Evolutionary conservation across 371 early-diverging fungal genomes (phyloP).

Genomic region (Mucor sp.): DNA sequence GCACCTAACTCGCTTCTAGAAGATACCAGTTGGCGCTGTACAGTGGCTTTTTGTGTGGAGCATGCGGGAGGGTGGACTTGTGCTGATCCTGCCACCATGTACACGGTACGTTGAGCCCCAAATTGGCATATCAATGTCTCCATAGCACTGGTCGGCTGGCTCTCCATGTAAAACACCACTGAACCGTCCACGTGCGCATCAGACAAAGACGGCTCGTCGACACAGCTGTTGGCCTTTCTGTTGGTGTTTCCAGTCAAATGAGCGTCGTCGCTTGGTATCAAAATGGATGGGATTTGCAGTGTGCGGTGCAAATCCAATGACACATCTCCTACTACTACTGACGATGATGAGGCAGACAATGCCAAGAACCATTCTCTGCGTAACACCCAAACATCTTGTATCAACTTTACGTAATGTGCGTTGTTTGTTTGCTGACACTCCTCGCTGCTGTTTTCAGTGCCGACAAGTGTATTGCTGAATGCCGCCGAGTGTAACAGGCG

Average conservation of each 20-base stretch:
- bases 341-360: not conserved
- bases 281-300: slow-evolving; percentile 1
- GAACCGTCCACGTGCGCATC: not conserved
- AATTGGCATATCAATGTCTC: slow-evolving; percentile 2
- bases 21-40: not conserved
- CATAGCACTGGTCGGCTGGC: not conserved
- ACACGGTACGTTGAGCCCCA: not conserved
- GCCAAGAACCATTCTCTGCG: slow-evolving; percentile 32
- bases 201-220: not conserved
- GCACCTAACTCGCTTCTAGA: not conserved
- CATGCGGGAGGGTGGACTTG: not conserved
- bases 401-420: slow-evolving; percentile 19
- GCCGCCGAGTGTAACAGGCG: slow-evolving; percentile 29
- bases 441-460: slow-evolving; percentile 8
- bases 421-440: not conserved
- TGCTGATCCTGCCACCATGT: not conserved
- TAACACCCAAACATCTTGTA: slow-evolving; percentile 32
- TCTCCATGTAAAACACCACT: not conserved
- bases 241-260: not conserved
- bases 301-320: not conserved
- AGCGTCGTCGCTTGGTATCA: not conserved
- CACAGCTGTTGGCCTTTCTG: not conserved
- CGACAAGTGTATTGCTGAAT: slow-evolving; percentile 11
- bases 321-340: not conserved
- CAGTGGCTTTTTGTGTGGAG: not conserved